A percentile compares a stretch with the other conserved stretches of the same genome.
These are phyloP conservation scores for Spiromastix sp. DNA, from an alignment of 2,329 filamentous ascomycete genomes.

Conservation along the genomic window DNA sequence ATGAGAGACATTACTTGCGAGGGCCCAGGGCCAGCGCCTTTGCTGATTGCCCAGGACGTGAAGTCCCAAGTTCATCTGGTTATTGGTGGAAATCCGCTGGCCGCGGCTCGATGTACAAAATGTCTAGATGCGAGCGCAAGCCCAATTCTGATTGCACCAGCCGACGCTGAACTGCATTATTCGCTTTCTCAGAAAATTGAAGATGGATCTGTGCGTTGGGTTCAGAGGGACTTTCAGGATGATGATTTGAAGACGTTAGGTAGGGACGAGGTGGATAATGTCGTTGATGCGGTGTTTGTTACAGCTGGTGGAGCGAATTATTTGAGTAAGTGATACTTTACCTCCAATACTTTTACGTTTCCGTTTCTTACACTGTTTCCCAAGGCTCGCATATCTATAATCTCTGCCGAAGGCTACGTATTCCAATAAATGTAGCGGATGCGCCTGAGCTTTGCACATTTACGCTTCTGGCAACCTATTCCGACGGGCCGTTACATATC, in stretches of 20 bases:
- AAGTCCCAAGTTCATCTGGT: slow-evolving; percentile 60
- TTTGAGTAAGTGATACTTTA: slow-evolving; percentile 31
- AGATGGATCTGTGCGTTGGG: slow-evolving; percentile 31
- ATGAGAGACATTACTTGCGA: slow-evolving; percentile 4
- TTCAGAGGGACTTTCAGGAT: slow-evolving; percentile 51
- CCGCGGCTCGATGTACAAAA: slow-evolving; percentile 70
- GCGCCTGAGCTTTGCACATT: slow-evolving; percentile 80
- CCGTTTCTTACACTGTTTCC: slow-evolving; percentile 6
- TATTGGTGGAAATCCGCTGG: slow-evolving; percentile 75
- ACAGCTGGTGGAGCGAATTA: slow-evolving; percentile 47
- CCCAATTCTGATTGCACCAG: slow-evolving; percentile 68
- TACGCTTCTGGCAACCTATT: slow-evolving; percentile 76
- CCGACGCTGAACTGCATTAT: slow-evolving; percentile 49
- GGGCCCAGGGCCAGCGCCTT: slow-evolving; percentile 3
- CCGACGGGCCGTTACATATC: slow-evolving; percentile 84
- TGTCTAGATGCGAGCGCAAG: slow-evolving; percentile 72
- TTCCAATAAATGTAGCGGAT: slow-evolving; percentile 90
- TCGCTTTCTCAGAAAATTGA: slow-evolving; percentile 38
- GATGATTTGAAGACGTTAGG: slow-evolving; percentile 65
- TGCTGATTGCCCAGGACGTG: slow-evolving; percentile 32
- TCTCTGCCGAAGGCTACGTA: slow-evolving; percentile 67
- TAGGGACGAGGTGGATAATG: slow-evolving; percentile 61
- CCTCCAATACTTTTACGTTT: neutral
- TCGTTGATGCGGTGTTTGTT: slow-evolving; percentile 90
- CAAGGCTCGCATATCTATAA: slow-evolving; percentile 57